Base-by-base conservation (phyloP, 2,329 filamentous ascomycete species). In the Calonectria pteridis region DNA sequence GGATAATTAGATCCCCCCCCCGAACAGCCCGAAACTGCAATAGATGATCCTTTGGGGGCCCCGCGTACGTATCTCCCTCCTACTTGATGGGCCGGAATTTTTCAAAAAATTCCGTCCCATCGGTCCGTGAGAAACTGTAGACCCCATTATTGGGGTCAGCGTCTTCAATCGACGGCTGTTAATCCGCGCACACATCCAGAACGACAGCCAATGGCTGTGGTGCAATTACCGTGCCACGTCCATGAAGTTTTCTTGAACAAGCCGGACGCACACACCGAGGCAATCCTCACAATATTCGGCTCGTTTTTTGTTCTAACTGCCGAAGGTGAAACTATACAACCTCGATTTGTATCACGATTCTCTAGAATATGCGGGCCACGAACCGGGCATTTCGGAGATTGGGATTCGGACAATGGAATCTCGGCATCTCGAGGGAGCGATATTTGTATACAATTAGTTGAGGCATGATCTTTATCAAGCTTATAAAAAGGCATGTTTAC, bases 1-100 rank as follows among this genome's bases (percentile, higher is more conserved):
- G 55, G 55, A 59, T 59, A 59, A 59, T 59, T 37, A 53, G 55
- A 59, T 59, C 55, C 33, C 53, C 55, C 23, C 53, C 31, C 33
- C 29, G 28, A 37, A 13, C 2, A 13, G 53, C 31, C 31, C 55
- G 55, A 59, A 59, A 40, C 55, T 26, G 31, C 26, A 35, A 59
- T 59, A 59, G 33, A 59, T 59, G 33, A 40, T 59, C 33, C 33
- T 59, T 26, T 23, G 28, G 33, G 13, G 33, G 13, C 55, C 55
- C 55, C 55, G 55, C 55, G 37, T 37, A 28, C 55, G 55, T 59
- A 59, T 37, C 11, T 5, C 55, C 20, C 10, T n/a, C 11, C 7
- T 14, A 10, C 33, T 26, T 26, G n/a, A 23, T 26, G 23, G 55
- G 7, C 13, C 31, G 55, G 33, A 59, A 37, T 10, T 59, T 58